Evolutionary conservation across 2,329 filamentous ascomycete genomes (phyloP).

Genomic region (Talaromyces funiculosus): DNA sequence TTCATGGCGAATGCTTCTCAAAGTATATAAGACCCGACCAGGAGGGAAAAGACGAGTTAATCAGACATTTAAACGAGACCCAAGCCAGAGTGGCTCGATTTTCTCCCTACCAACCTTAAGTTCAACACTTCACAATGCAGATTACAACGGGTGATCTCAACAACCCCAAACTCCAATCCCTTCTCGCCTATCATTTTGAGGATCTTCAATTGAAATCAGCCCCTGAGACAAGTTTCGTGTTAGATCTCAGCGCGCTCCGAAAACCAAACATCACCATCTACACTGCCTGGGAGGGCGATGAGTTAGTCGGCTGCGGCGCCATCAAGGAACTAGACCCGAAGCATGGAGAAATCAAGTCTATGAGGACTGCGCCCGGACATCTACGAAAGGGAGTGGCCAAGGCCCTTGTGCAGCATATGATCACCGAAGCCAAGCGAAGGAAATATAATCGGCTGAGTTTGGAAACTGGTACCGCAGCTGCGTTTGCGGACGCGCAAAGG

Average conservation of each 20-base stretch:
- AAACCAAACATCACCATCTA: background rate
- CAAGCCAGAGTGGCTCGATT: background rate
- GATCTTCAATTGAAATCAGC: background rate
- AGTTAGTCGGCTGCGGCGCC: background rate
- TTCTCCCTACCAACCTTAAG: background rate
- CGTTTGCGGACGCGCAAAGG: background rate
- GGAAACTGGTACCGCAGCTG: background rate
- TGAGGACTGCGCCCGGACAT: background rate
- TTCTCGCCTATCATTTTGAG: background rate
- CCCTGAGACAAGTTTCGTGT: background rate
- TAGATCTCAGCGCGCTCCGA: background rate
- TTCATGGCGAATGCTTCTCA: background rate
- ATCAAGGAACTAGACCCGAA: background rate
- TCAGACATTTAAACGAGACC: background rate
- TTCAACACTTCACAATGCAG: constrained; percentile 35
- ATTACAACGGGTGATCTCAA: background rate
- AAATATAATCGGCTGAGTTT: background rate
- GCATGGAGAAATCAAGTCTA: background rate
- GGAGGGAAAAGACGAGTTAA: background rate
- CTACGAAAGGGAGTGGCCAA: background rate
- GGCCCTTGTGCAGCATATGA: background rate
- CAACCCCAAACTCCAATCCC: background rate
- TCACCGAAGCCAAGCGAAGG: background rate
- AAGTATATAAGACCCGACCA: background rate
- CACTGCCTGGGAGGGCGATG: background rate